Evolutionary conservation across 176 grass and related monocot species (phyloP), one percentile per base, ranked within the genome.

Genomic region (Dactylis glomerata): DNA sequence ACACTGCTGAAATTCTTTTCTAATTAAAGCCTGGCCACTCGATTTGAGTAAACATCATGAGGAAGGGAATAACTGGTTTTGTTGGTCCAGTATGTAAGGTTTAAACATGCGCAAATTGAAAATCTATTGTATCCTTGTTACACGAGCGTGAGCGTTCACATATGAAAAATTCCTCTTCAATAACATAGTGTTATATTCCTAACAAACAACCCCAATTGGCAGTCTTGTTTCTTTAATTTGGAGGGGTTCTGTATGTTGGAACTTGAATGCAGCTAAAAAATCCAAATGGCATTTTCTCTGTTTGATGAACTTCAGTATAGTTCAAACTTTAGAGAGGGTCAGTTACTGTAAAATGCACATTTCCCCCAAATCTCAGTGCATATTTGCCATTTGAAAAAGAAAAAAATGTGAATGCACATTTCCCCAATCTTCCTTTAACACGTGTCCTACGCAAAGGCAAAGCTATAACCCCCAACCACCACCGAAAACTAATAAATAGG

Each of bases 131-230:
- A 40, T 63, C 33, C 71, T 73, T 79, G 52, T 64, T 41, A 2
- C 62, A 72, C 42, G 4, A 20, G 14, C 50, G 31, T n/a, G 4
- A 20, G 14, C 50, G 31, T n/a, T 79, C 41, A 51, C 52, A 32
- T 38, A 17, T 72, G 69, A 63, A 51, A 17, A 42, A 73, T 40
- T 45, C 28, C 57, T 34, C 38, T 86, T 24, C 30, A 68, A 68
- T 36, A 26, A 65, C 36, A 46, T 36, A 34, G 33, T 73, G 42
- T 54, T 37, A 10, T 14, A 12, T 47, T 77, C 28, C 64, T 46
- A 65, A 62, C 44, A 50, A 62, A 77, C 42, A 78, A 83, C n/a
- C 80, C 23, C 36, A 73, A 69, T 30, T 83, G 22, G 17, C 46
- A 7, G 22, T 64, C 30, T 72, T 62, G 26, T 61, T 80, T 80